Evolutionary conservation across 2,329 filamentous ascomycete genomes (phyloP), one percentile per base, ranked within the genome.

Genomic region (Ophiocordyceps camponoti-rufipedis): DNA sequence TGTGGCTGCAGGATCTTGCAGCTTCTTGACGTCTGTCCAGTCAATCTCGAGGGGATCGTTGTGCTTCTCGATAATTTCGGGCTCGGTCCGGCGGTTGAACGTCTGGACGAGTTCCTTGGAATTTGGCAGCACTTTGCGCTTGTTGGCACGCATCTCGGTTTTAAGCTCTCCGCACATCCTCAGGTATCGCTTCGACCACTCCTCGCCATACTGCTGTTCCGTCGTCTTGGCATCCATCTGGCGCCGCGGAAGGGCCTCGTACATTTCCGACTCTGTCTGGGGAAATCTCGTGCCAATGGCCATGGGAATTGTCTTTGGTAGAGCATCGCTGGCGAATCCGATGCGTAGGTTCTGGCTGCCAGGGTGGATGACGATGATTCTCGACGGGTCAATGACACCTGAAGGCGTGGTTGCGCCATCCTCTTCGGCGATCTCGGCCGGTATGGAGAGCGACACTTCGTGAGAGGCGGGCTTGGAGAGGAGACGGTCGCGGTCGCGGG

Each of bases 261-360:
- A 69, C 62, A 85, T 81, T 57, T 96, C 86, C 14, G 84, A 81
- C 63, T 98, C 91, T 48, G 80, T 88, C 55, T 80, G 74, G 7
- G 74, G 68, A 53, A 83, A 83, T 56, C 80, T 85, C 32, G 82
- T 80, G 19, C 89, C 91, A 50, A 96, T 80, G 1, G 85, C 80
- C 83, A 94, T 95, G 5, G 91, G 89, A 39, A 96, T 77, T 1
- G 87, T 93, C 64, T 91, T 94, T 7, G 91, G 91, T 5, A 98
- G 68, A 6, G 88, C 89, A 64, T 98, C 91, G 55, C 85, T 94
- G n/a, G 89, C 88, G 48, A 96, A 78, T 0, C 91, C 91, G 54
- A 98, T 88, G 43, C 91, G 79, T 50, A 98, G 66, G 52, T 96
- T 96, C 62, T 96, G 89, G 58, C 89, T 96, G 29, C 91, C 91